Evolutionary conservation across 805 yeast genomes (phyloP), one percentile per base, ranked within the genome.

Genomic region (Cyberlindnera samutprakarnensis): DNA sequence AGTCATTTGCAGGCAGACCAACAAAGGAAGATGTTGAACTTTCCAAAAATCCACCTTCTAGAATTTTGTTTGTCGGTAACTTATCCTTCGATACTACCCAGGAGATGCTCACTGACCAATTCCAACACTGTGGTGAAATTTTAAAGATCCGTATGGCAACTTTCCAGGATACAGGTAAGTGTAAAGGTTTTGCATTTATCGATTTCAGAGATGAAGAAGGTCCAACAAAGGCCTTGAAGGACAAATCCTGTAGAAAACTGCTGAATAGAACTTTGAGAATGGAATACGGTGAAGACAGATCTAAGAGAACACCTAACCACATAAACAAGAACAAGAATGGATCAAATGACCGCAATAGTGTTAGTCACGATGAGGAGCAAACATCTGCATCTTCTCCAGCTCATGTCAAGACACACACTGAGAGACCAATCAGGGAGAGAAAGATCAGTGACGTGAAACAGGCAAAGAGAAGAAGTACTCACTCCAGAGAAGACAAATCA

Each of bases 261-360:
- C 72, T 84, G 38, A 78, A 84, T 42, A 68, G 96, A 57, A 75
- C 78, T 2, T 57, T 87, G 44, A 70, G 95, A 58, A 65, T 90
- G 68, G 97, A 92, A 57, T 90, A 63, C 49, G 98, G 98, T 43
- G 96, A 92, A 60, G 97, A 90, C 54, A 72, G 98, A 60, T 79
- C 94, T 26, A 79, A 83, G 61, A 68, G 85, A 53, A 50, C 36
- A 44, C 58, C 45, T 49, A 43, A 32, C 26, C 35, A 30, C 17
- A 10, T 31, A 8, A 21, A 14, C 14, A 33, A 31, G 24, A 38
- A 40, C 9, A 40, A 35, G 14, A 27, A 26, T 10, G 35, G 31
- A 27, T 40, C 30, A 28, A 28, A 24, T 31, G 29, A 34, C 37
- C 36, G 18, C 36, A 21, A 36, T 36, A 40, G 43, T 32, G 20